Conservation (phyloP, 768 basidiomycete genomes). For the Tephrocybe sp. region DNA sequence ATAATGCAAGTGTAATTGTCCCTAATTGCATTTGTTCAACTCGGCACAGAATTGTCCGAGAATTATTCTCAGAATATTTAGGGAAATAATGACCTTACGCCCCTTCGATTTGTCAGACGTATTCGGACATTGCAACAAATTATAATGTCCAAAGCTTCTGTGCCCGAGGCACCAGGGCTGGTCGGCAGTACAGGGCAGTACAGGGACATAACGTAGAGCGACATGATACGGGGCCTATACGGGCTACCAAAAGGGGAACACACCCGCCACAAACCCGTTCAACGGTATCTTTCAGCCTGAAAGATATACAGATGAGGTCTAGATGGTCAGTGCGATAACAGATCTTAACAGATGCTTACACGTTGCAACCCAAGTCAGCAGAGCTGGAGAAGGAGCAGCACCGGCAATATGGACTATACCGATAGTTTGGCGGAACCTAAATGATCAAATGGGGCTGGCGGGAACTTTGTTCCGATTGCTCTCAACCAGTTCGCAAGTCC, state of each 20-base stretch:
- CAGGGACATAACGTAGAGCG: background rate
- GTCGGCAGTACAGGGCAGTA: background rate
- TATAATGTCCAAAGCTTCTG: background rate
- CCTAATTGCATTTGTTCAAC: background rate
- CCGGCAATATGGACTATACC: too few relatives aligned
- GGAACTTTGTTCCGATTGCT: background rate
- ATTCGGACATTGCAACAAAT: too few relatives aligned
- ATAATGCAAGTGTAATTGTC: constrained; percentile 1
- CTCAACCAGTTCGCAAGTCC: too few relatives aligned
- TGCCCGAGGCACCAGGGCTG: background rate
- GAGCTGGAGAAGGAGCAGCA: too few relatives aligned
- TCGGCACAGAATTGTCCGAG: too few relatives aligned
- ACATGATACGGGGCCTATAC: background rate
- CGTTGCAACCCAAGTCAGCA: too few relatives aligned
- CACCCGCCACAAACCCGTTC: constrained; percentile 11
- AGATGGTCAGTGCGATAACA: too few relatives aligned
- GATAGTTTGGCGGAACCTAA: constrained; percentile 7
- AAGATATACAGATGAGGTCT: too few relatives aligned
- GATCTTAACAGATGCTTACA: too few relatives aligned
- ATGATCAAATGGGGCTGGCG: constrained; percentile 1
- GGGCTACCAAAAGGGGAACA: background rate
- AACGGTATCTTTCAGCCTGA: background rate
- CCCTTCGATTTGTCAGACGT: too few relatives aligned
- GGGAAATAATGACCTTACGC: too few relatives aligned
- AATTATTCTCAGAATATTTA: too few relatives aligned